Evolutionary conservation across 2,329 filamentous ascomycete genomes (phyloP), one percentile per base, ranked within the genome.

Genomic region (Colletotrichum noveboracense): DNA sequence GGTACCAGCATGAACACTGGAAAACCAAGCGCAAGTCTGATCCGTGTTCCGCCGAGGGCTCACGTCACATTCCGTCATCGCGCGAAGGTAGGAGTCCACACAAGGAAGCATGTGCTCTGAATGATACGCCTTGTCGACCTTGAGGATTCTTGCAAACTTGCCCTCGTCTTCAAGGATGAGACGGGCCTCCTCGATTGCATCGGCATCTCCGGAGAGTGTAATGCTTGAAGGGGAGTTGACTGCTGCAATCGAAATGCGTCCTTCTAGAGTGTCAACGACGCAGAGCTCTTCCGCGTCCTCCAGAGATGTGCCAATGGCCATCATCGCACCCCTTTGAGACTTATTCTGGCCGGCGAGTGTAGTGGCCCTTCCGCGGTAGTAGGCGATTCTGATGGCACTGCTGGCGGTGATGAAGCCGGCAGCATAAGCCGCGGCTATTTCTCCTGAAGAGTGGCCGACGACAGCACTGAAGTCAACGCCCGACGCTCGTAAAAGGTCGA

Each of bases 351-450:
- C 67, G 43, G 12, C 66, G 26, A 30, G 76, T 77, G 61, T 76
- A 72, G 70, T 77, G 77, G 61, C 70, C n/a, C 55, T 48, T 6
- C 71, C 75, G 16, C 75, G 75, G 28, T 75, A 66, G 76, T 79
- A 81, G 58, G 77, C 78, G 10, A 82, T 78, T 0, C 74, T 52
- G 12, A 83, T 79, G 6, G 82, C 82, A 26, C 81, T 78, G 4
- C 52, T 66, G 5, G 38, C 14, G 16, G 68, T 70, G 4, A 91
- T 69, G 21, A 84, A 80, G 0, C 88, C 88, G 0, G 87, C 85
- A 1, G 88, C 87, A 76, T 89, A 91, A 0, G 87, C 89, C 0
- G 88, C 88, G 1, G 80, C 87, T 18, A 90, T 89, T 76, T 90
- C 88, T 3, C 88, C 88, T 0, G 86, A 87, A 0, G 87, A 89